A percentile compares a stretch with the other conserved stretches of the same genome.
These are phyloP conservation scores for Leccinum angustisporum DNA, from an alignment of 1,284 basidiomycete genomes.

Conservation along the genomic window DNA sequence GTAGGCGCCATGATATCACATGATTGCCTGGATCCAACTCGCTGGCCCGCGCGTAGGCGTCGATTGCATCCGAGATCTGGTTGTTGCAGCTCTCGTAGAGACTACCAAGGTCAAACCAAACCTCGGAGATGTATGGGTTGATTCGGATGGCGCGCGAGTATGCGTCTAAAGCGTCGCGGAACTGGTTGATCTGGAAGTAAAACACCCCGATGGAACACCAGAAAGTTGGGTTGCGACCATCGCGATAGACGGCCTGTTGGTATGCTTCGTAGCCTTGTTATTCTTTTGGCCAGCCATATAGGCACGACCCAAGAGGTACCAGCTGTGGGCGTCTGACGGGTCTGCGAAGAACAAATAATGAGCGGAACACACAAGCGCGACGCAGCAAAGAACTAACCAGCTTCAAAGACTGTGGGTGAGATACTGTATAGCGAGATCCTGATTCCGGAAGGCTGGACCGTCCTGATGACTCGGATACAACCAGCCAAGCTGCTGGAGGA, in stretches of 20 bases:
- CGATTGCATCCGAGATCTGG: conserved; percentile 97
- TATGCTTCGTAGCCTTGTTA: conserved; percentile 99
- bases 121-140: conserved; percentile 98
- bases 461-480: conserved; percentile 97
- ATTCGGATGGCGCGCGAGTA: conserved; percentile 98
- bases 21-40: conserved; percentile 85
- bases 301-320: conserved; percentile 97
- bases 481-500: conserved; percentile 97
- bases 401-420: conserved; percentile 91
- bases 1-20: conserved; percentile 76
- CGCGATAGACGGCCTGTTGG: conserved; percentile 98
- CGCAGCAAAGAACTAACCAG: conserved; percentile 55
- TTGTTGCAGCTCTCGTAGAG: conserved; percentile 99
- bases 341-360: conserved; percentile 46
- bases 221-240: conserved; percentile 98
- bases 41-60: conserved; percentile 91
- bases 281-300: conserved; percentile 99
- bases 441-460: conserved; percentile 91
- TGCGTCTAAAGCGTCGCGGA: conserved; percentile 95
- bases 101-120: conserved; percentile 98
- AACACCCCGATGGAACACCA: conserved; percentile 99
- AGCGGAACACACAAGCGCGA: not conserved
- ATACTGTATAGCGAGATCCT: conserved; percentile 91
- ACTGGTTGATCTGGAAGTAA: conserved; percentile 99
- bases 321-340: conserved; percentile 94